phyloP scores from a whole-genome alignment of 2,329 filamentous ascomycete species.

The Venturia effusa region DNA sequence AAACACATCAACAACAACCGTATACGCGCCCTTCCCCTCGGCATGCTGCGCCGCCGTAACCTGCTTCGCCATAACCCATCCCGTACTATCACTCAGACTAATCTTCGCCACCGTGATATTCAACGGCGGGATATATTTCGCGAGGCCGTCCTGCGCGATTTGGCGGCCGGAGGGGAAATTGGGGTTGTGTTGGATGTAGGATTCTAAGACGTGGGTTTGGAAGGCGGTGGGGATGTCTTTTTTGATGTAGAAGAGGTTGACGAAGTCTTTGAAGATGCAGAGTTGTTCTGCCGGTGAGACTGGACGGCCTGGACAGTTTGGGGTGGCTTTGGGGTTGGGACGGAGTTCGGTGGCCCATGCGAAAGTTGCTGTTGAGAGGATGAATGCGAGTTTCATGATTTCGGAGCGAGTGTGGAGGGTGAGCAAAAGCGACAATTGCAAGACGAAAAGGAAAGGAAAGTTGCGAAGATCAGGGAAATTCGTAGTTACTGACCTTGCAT shows the following conservation, averaged over 20 bases:
- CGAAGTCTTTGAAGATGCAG: constrained; percentile 7
- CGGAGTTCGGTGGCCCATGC: not conserved
- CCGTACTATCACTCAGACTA: not conserved
- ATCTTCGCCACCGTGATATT: constrained; percentile 3
- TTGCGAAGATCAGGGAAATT: not conserved
- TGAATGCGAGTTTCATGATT: not conserved
- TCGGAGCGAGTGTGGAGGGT: not conserved
- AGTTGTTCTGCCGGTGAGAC: constrained; percentile 5
- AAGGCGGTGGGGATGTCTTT: not conserved
- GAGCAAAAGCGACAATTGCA: not conserved
- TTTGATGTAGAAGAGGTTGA: not conserved
- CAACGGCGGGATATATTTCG: not conserved
- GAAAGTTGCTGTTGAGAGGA: not conserved
- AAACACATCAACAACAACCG: constrained; percentile 4
- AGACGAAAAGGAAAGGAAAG: not conserved
- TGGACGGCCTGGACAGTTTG: constrained; percentile 3
- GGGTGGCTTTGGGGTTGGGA: not conserved
- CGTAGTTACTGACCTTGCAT: not conserved
- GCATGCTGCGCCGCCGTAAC: not conserved
- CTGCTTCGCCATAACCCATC: constrained; percentile 4
- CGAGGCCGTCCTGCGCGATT: not conserved
- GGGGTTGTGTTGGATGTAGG: constrained; percentile 9
- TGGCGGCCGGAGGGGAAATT: not conserved
- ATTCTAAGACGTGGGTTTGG: constrained; percentile 4
- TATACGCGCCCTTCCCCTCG: constrained; percentile 1